Conservation (phyloP, 179 eudicot species). For the Camellia oleifera region DNA sequence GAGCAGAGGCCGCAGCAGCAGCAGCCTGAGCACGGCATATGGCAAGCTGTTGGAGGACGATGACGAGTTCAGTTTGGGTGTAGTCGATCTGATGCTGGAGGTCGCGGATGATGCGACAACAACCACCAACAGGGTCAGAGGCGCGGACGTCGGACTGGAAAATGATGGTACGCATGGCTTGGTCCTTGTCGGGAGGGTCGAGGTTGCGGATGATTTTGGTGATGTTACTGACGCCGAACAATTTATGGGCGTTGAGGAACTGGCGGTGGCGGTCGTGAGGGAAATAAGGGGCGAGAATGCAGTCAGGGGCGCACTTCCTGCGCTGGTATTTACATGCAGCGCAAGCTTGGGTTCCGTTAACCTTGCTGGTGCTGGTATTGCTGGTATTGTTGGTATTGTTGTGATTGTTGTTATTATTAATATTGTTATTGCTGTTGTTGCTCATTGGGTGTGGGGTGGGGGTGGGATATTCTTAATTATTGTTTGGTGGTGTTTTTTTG, state of each 20-base stretch:
- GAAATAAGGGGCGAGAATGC: slow-evolving; percentile 60
- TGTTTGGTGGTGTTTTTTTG: slow-evolving; percentile 8
- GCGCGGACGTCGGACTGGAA: slow-evolving; percentile 70
- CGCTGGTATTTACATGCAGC: slow-evolving; percentile 78
- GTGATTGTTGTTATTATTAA: no score
- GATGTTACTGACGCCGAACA: slow-evolving; percentile 64
- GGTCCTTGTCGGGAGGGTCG: slow-evolving; percentile 40
- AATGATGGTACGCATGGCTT: slow-evolving; percentile 67
- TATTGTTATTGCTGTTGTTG: background rate
- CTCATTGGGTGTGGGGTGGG: background rate
- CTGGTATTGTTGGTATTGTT: no score
- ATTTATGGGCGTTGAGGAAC: slow-evolving; percentile 59
- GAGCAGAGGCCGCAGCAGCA: slow-evolving; percentile 3
- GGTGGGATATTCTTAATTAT: background rate
- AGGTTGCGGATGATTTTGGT: slow-evolving; percentile 54
- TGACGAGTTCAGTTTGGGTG: slow-evolving; percentile 42
- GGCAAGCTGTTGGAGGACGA: slow-evolving; percentile 65
- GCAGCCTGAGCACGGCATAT: slow-evolving; percentile 38
- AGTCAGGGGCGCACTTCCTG: slow-evolving; percentile 57
- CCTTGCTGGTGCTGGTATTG: slow-evolving; percentile 26
- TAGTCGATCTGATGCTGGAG: slow-evolving; percentile 49
- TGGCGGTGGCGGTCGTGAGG: slow-evolving; percentile 52
- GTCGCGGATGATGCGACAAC: slow-evolving; percentile 46
- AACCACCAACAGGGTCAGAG: slow-evolving; percentile 77
- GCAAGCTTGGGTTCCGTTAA: slow-evolving; percentile 58